These are phyloP conservation scores for Geotrichum australiense DNA, from an alignment of 1,139 yeast genomes.

Conservation along the genomic window DNA sequence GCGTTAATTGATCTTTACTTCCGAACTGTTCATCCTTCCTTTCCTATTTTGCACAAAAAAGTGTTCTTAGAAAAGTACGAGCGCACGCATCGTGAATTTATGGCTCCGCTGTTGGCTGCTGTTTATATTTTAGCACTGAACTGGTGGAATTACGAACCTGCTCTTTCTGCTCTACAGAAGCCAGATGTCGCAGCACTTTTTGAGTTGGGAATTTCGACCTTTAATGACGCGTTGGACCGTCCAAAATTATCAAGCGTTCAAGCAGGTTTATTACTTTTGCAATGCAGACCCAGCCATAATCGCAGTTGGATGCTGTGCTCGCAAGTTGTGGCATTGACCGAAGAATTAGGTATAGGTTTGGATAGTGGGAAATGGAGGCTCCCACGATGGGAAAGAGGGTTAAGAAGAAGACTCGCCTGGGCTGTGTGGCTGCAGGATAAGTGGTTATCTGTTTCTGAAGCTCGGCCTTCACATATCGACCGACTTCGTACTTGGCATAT, in stretches of 20 bases:
- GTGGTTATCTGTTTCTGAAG: slow-evolving; percentile 73
- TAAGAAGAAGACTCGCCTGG: slow-evolving; percentile 83
- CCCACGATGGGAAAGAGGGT: slow-evolving; percentile 88
- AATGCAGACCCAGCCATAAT: slow-evolving; percentile 40
- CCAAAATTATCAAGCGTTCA: slow-evolving; percentile 43
- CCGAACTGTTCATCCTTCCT: slow-evolving; percentile 38
- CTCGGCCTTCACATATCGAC: slow-evolving; percentile 65
- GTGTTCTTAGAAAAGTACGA: slow-evolving; percentile 42
- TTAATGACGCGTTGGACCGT: slow-evolving; percentile 36
- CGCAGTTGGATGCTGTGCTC: slow-evolving; percentile 83
- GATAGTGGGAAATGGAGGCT: slow-evolving; percentile 84
- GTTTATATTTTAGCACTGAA: slow-evolving; percentile 40
- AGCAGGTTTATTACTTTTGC: slow-evolving; percentile 39
- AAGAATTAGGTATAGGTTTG: slow-evolving; percentile 77
- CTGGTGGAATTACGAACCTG: slow-evolving; percentile 39
- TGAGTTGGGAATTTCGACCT: slow-evolving; percentile 34
- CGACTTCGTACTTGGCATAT: slow-evolving; percentile 23
- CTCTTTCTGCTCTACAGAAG: slow-evolving; percentile 25
- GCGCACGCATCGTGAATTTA: slow-evolving; percentile 42
- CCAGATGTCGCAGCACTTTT: slow-evolving; percentile 37
- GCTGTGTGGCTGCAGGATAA: slow-evolving; percentile 86
- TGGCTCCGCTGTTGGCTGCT: slow-evolving; percentile 41
- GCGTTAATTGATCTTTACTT: slow-evolving; percentile 38
- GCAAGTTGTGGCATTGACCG: slow-evolving; percentile 78
- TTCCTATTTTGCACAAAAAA: slow-evolving; percentile 39